Conservation (phyloP, 73 alveolate genomes). For the Paramecium biaurelia region DNA sequence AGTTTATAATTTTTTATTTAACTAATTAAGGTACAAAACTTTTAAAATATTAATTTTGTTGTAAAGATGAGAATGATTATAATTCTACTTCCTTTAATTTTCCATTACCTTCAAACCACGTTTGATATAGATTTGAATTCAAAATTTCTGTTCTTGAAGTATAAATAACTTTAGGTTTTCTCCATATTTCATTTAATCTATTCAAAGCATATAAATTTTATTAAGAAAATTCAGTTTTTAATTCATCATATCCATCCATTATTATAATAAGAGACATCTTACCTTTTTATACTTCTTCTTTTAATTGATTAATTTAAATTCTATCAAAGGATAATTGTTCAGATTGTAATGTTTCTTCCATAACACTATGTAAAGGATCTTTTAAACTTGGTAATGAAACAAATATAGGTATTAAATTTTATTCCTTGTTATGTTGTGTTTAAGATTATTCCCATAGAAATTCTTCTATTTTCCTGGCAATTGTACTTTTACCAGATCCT, state of each 20-base stretch:
- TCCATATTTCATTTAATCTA: conserved; percentile 25
- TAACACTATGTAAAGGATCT: background rate
- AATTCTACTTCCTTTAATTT: background rate
- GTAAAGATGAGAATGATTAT: background rate
- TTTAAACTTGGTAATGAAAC: background rate
- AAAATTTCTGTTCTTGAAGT: conserved; percentile 8
- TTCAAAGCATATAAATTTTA: background rate
- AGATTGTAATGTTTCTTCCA: background rate
- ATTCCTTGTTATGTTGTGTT: background rate
- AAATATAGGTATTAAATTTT: background rate
- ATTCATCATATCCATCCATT: conserved; percentile 34
- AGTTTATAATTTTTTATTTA: background rate
- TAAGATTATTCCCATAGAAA: background rate
- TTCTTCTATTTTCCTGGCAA: conserved; percentile 14
- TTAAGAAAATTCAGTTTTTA: background rate
- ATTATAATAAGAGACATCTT: background rate
- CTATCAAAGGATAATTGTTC: background rate
- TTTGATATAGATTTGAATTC: background rate
- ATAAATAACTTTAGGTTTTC: background rate
- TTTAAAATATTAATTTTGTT: background rate
- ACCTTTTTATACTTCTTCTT: background rate
- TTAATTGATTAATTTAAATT: background rate
- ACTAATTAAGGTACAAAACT: background rate
- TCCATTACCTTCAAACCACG: conserved; percentile 9
- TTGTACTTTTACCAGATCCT: conserved; percentile 20